These are phyloP conservation scores for Pilasporangium apinafurcum DNA, from an alignment of 352 stramenopile genomes.

Conservation along the genomic window DNA sequence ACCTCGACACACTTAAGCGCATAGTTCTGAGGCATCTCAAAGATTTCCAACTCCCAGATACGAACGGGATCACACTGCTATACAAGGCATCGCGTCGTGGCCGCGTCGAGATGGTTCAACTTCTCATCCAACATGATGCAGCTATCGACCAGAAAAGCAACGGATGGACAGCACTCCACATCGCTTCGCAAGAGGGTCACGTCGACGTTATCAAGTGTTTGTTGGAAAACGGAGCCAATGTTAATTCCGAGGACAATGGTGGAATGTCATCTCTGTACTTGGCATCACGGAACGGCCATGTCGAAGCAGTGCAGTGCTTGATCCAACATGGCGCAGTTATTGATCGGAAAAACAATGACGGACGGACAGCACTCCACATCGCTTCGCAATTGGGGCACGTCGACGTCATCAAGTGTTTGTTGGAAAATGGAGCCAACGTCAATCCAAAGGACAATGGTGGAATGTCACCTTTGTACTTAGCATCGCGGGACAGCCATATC, in stretches of 20 bases:
- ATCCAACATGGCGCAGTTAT: conserved; percentile 7
- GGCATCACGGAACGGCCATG: conserved; percentile 4
- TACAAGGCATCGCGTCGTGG: too few species aligned
- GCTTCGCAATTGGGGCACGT: conserved; percentile 5
- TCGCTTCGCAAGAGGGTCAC: conserved; percentile 7
- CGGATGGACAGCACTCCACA: conserved; percentile 4
- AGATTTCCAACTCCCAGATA: too few species aligned
- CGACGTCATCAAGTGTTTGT: not conserved
- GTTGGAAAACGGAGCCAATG: conserved; percentile 27
- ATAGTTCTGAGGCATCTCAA: too few species aligned
- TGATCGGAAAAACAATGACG: not conserved
- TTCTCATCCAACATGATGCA: too few species aligned
- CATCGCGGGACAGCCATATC: conserved; percentile 4
- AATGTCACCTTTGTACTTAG: conserved; percentile 9
- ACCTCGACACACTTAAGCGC: too few species aligned
- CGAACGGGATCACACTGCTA: too few species aligned
- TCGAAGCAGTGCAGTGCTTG: not conserved
- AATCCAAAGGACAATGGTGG: conserved; percentile 1
- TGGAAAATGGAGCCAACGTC: not conserved
- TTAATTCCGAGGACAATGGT: not conserved
- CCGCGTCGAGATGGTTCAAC: too few species aligned
- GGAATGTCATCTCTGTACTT: not conserved
- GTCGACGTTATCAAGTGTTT: conserved; percentile 21
- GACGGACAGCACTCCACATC: conserved; percentile 5
- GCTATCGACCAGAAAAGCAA: too few species aligned